These are phyloP conservation scores for Striga asiatica DNA, from an alignment of 257 asterid species.

Conservation along the genomic window DNA sequence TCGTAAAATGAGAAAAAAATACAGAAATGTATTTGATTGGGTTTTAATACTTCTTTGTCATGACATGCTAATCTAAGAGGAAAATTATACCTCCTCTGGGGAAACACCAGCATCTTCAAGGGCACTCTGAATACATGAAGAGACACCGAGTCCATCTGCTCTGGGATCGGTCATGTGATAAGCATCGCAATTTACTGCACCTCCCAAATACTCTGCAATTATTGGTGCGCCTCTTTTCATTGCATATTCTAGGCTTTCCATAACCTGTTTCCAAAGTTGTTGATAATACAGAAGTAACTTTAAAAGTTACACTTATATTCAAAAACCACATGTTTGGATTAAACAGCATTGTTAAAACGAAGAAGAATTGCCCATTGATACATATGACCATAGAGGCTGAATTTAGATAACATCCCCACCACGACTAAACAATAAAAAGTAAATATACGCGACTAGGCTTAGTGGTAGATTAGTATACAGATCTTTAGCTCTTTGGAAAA, in stretches of 20 bases:
- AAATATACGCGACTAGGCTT: too few species aligned
- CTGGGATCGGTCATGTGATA: conserved; percentile 98
- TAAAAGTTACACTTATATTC: neutral
- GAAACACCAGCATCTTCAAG: conserved; percentile 90
- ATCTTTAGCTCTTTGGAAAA: too few species aligned
- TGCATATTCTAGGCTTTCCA: conserved; percentile 98
- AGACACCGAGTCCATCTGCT: conserved; percentile 94
- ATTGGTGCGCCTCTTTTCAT: conserved; percentile 86
- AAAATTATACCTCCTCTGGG: conserved; percentile 59
- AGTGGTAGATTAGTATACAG: too few species aligned
- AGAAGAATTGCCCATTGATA: neutral
- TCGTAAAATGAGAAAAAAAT: too few species aligned
- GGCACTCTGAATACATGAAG: conserved; percentile 71
- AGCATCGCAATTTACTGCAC: conserved; percentile 92
- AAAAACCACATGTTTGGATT: neutral
- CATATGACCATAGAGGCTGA: too few species aligned
- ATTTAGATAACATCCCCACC: too few species aligned
- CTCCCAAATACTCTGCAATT: conserved; percentile 93
- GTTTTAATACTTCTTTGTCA: too few species aligned
- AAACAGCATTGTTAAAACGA: neutral
- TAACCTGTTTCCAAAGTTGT: conserved; percentile 39
- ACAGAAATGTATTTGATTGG: too few species aligned
- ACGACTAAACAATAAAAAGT: too few species aligned
- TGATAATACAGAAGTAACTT: neutral
- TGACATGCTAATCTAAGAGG: too few species aligned